These are phyloP conservation scores for Discostella pseudostelligera DNA, from an alignment of 108 stramenopile genomes.

Conservation along the genomic window DNA sequence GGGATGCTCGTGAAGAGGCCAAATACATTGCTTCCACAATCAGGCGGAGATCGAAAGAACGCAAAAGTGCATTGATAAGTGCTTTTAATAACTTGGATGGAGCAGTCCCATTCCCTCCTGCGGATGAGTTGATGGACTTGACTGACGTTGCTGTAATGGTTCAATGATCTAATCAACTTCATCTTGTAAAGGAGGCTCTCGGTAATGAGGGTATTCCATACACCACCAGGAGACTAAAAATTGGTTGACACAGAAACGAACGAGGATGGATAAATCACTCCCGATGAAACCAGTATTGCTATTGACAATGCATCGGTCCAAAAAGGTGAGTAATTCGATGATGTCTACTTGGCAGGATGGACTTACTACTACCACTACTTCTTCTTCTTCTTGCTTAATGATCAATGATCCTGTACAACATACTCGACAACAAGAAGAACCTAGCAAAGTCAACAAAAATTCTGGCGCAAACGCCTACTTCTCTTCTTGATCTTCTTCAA, in stretches of 20 bases:
- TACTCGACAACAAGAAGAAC: too few species aligned
- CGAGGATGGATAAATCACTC: slow-evolving; percentile 4
- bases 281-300: slow-evolving; percentile 60
- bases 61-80: slow-evolving; percentile 29
- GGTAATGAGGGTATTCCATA: slow-evolving; percentile 42
- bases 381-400: too few species aligned
- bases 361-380: too few species aligned
- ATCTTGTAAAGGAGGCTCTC: slow-evolving; percentile 48
- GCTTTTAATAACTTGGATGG: slow-evolving; percentile 32
- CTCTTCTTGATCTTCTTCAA: too few species aligned
- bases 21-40: slow-evolving; percentile 57
- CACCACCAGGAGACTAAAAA: slow-evolving; percentile 7
- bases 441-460: too few species aligned
- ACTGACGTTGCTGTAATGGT: slow-evolving; percentile 60
- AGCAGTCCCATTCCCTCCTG: background rate
- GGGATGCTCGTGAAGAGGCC: slow-evolving; percentile 60
- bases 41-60: slow-evolving; percentile 41
- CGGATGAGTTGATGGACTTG: slow-evolving; percentile 35
- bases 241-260: slow-evolving; percentile 11
- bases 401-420: too few species aligned
- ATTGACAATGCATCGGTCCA: slow-evolving; percentile 62
- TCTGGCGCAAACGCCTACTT: too few species aligned
- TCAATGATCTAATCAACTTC: slow-evolving; percentile 42
- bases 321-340: slow-evolving; percentile 71
- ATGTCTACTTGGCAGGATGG: slow-evolving; percentile 62